Percentiles rank a stretch among this genome's conserved stretches.
These are phyloP conservation scores for Extremus antarcticus DNA, from an alignment of 495 filamentous ascomycete genomes.

Conservation along the genomic window DNA sequence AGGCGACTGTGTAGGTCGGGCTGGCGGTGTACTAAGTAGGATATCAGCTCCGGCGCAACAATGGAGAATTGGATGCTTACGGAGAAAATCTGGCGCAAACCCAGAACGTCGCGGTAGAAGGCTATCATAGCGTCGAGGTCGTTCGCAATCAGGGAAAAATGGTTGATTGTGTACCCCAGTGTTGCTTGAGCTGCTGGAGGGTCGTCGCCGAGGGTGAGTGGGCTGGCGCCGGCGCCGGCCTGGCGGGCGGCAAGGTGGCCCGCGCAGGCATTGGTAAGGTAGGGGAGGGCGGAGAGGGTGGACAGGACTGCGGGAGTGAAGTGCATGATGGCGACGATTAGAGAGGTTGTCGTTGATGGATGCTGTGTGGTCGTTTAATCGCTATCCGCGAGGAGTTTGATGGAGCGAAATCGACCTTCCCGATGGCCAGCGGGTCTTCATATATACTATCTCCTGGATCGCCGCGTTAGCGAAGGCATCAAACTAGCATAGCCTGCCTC, in stretches of 20 bases:
- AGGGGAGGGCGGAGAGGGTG: neutral
- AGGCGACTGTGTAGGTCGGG: conserved; percentile 13
- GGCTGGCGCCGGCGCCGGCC: neutral
- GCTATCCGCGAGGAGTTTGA: no score
- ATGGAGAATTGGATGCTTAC: conserved; percentile 22
- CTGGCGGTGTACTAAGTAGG: neutral
- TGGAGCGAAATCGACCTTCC: no score
- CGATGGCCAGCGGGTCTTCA: no score
- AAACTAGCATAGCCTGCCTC: no score
- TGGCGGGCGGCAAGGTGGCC: neutral
- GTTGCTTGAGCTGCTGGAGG: conserved; percentile 23
- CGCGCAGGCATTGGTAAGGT: neutral
- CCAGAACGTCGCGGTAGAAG: conserved; percentile 40
- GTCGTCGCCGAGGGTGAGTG: conserved; percentile 6
- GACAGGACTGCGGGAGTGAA: no score
- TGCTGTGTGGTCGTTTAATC: no score
- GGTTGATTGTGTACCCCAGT: conserved; percentile 36
- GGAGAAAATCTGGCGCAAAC: conserved; percentile 40
- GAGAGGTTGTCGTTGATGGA: no score
- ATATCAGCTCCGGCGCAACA: no score
- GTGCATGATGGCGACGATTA: no score
- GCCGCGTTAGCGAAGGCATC: no score
- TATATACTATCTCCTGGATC: no score
- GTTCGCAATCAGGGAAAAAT: conserved; percentile 35
- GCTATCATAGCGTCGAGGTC: conserved; percentile 32